Conservation (phyloP, 176 grass and related monocot species). For the Rhynchospora pubera region DNA sequence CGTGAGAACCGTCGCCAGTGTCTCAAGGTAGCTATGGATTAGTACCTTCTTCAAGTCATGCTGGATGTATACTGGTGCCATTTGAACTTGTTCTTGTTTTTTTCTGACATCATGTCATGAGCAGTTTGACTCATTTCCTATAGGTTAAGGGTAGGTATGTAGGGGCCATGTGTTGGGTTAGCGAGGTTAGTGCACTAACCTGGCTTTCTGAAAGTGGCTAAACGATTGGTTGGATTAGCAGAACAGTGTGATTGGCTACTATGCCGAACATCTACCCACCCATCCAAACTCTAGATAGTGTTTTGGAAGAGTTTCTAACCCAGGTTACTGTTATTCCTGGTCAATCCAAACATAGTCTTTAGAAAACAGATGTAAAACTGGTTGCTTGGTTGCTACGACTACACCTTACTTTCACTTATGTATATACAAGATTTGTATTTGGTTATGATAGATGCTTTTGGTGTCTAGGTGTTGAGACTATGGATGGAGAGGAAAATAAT, state of each 20-base stretch:
- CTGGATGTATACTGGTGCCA: neutral
- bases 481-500: constrained; percentile 99
- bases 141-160: neutral
- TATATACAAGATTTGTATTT: neutral
- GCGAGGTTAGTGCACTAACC: too few species aligned
- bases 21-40: constrained; percentile 57
- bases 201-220: too few species aligned
- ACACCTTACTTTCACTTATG: neutral
- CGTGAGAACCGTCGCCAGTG: constrained; percentile 94
- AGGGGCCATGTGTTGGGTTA: too few species aligned
- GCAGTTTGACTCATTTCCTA: neutral
- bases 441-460: neutral
- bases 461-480: constrained; percentile 77
- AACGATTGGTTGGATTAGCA: too few species aligned
- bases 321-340: too few species aligned
- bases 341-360: too few species aligned
- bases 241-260: too few species aligned
- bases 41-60: constrained; percentile 10
- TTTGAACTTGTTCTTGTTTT: neutral
- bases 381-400: neutral
- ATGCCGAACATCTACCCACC: too few species aligned
- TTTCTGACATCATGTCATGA: neutral
- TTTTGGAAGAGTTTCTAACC: too few species aligned
- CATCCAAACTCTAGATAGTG: too few species aligned
- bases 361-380: neutral